Evolutionary conservation across 2,329 filamentous ascomycete species (phyloP).

Genomic region (Aciculosporium take): DNA sequence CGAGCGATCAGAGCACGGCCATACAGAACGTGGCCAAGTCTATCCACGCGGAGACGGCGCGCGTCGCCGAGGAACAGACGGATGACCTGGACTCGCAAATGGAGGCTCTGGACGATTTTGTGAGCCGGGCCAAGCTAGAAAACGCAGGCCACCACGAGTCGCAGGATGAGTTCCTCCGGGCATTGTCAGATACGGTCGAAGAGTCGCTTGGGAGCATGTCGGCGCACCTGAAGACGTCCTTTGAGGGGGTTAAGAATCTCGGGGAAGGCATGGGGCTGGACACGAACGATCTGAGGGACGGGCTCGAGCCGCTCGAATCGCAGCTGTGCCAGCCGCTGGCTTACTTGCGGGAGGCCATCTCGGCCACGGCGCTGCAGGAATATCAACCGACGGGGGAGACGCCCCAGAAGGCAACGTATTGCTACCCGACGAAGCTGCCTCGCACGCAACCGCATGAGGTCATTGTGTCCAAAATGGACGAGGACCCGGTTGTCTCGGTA

Average conservation of each 20-base stretch:
- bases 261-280: constrained; percentile 52
- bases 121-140: constrained; percentile 64
- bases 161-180: constrained; percentile 51
- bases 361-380: constrained; percentile 52
- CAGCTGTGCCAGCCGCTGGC: constrained; percentile 55
- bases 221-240: constrained; percentile 54
- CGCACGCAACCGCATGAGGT: constrained; percentile 44
- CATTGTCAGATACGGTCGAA: constrained; percentile 53
- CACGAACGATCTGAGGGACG: constrained; percentile 41
- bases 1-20: constrained; percentile 66
- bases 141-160: constrained; percentile 64
- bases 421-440: constrained; percentile 67
- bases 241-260: constrained; percentile 53
- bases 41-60: constrained; percentile 80
- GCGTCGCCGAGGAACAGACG: constrained; percentile 81
- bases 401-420: constrained; percentile 66
- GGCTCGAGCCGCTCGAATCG: constrained; percentile 44
- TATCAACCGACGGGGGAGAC: constrained; percentile 79
- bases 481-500: constrained; percentile 5
- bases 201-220: constrained; percentile 59
- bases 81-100: constrained; percentile 79
- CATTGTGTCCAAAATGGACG: constrained; percentile 28
- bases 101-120: constrained; percentile 79
- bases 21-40: constrained; percentile 75
- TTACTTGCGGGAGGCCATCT: constrained; percentile 56